Evolutionary conservation across 208 protist species (phyloP).

Genomic region (Endotrypanum monterogeii): DNA sequence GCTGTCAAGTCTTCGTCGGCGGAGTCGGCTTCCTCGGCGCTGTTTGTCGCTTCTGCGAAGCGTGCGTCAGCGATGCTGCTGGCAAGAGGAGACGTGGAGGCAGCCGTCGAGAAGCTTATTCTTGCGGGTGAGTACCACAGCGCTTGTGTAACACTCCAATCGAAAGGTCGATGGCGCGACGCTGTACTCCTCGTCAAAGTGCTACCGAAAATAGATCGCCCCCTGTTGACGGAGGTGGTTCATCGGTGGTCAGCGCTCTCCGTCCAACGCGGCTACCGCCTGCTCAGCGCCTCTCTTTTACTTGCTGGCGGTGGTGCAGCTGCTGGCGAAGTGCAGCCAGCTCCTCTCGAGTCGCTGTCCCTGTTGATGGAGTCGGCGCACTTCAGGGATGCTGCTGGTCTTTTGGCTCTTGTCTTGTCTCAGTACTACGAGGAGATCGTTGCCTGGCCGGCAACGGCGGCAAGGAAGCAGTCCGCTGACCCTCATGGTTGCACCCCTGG

Average conservation of each 20-base stretch:
- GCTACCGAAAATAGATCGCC: constrained; percentile 13
- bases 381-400: constrained; percentile 65
- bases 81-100: constrained; percentile 63
- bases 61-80: constrained; percentile 71
- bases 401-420: constrained; percentile 56
- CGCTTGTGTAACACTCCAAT: constrained; percentile 64
- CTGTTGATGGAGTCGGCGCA: constrained; percentile 54
- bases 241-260: constrained; percentile 66
- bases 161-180: constrained; percentile 66
- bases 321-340: constrained; percentile 8
- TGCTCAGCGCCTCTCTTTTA: constrained; percentile 55
- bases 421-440: constrained; percentile 28
- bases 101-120: constrained; percentile 75
- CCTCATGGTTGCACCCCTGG: neutral
- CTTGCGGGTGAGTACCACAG: constrained; percentile 65
- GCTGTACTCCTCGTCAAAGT: constrained; percentile 56
- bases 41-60: constrained; percentile 51
- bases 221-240: constrained; percentile 32
- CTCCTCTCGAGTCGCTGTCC: constrained; percentile 37
- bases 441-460: constrained; percentile 3
- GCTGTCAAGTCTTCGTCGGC: constrained; percentile 10
- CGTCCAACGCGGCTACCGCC: constrained; percentile 44
- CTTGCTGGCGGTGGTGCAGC: constrained; percentile 30
- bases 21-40: constrained; percentile 31
- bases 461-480: constrained; percentile 3